Evolutionary conservation across 192 early-diverging fungal species (phyloP).

Genomic region (Coemansia sp.): DNA sequence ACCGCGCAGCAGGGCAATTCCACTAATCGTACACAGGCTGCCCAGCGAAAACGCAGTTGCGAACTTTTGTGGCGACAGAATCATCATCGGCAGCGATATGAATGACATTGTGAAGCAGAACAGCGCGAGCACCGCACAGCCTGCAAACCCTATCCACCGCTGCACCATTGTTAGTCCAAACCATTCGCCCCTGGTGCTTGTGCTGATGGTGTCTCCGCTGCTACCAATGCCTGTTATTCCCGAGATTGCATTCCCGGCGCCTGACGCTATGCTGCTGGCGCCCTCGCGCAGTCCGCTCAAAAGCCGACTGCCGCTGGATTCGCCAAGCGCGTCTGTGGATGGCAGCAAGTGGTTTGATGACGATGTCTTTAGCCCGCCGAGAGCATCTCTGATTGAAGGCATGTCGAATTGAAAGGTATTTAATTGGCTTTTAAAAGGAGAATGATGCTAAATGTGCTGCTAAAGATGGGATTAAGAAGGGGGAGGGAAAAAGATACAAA

Average conservation of each 20-base stretch:
- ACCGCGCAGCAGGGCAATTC: constrained; percentile 77
- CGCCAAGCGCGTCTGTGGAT: constrained; percentile 17
- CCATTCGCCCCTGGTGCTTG: constrained; percentile 47
- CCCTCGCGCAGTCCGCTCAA: constrained; percentile 48
- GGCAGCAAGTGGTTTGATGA: constrained; percentile 44
- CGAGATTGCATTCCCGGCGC: constrained; percentile 36
- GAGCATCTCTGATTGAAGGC: constrained; percentile 50
- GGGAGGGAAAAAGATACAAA: neutral
- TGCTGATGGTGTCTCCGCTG: constrained; percentile 2
- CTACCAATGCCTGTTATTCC: constrained; percentile 24
- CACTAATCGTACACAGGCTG: constrained; percentile 51
- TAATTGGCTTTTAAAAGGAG: neutral
- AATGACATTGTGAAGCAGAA: constrained; percentile 59
- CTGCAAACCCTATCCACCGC: constrained; percentile 54
- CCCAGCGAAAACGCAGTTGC: constrained; percentile 77
- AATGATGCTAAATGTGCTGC: neutral
- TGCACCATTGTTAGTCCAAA: constrained; percentile 55
- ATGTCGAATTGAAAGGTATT: constrained; percentile 8
- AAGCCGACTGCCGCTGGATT: constrained; percentile 31
- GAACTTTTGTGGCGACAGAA: constrained; percentile 72
- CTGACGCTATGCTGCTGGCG: constrained; percentile 43
- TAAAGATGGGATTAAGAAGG: neutral
- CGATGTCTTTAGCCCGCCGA: constrained; percentile 54
- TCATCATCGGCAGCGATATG: constrained; percentile 64
- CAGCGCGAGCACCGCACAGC: constrained; percentile 49